Evolutionary conservation across 495 filamentous ascomycete species (phyloP), one percentile per base, ranked within the genome.

Genomic region (Penicillium goetzii): DNA sequence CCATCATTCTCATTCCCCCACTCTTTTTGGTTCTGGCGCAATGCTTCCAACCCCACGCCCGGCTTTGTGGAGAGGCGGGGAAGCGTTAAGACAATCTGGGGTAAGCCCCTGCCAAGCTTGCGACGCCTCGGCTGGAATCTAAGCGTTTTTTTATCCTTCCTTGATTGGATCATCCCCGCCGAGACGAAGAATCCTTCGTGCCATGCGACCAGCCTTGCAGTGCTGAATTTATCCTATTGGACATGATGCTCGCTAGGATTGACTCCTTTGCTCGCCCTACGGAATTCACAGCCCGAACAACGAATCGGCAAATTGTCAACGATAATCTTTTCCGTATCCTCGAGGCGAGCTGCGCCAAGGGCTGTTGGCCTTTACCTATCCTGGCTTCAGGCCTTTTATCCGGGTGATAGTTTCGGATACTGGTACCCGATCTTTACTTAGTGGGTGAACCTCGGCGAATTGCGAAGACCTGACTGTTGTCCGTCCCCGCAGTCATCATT

Each of bases 201-300:
- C 19, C 15, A 3, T 12, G 17, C n/a, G 32, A 23, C 30, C 30
- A 55, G 30, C 5, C 15, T 15, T 3, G 10, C 8, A 11, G n/a
- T 2, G 6, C n/a, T 36, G 8, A 55, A 32, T 21, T 32, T 55
- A 34, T 55, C 52, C 52, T 34, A 55, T 55, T 55, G 52, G 52
- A 12, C 17, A 36, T 8, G 3, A 19, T 21, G 8, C 30, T 55
- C 52, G 52, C 52, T 23, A 11, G 21, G 9, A 34, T 36, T 36
- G n/a, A 33, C 52, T 55, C 12, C 9, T 11, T 34, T 12, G 3
- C 2, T 9, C 21, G 19, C 7, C 32, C 9, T 5, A 7, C 52
- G 52, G 52, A 55, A 55, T 33, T 55, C 52, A 12, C 52, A 55
- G 30, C 36, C 52, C 52, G 52, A 55, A 6, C 26, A 2, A 36